phyloP scores from a whole-genome alignment of 352 stramenopile genomes.

The Poterioochromonas sp. region DNA sequence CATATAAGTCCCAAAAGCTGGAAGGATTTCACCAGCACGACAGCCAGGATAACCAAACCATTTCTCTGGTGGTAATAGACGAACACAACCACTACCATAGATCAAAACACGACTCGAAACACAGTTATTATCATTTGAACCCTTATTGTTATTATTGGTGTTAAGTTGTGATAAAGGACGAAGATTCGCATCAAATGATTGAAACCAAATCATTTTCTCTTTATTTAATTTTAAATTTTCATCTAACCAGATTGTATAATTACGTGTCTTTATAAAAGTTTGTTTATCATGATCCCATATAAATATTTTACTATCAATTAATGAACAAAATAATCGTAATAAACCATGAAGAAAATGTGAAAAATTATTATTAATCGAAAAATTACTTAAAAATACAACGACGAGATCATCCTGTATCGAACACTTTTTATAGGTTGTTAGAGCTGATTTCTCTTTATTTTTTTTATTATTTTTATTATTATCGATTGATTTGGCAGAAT shows the following conservation, averaged over 20 bases:
- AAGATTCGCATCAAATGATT: background rate
- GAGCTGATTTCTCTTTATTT: background rate
- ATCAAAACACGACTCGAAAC: background rate
- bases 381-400: conserved; percentile 28
- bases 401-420: conserved; percentile 4
- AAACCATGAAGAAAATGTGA: conserved; percentile 31
- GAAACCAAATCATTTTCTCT: background rate
- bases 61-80: conserved; percentile 30
- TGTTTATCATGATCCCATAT: background rate
- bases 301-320: conserved; percentile 6
- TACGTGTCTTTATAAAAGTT: background rate
- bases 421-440: background rate
- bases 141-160: too few relatives aligned
- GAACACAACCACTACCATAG: conserved; percentile 33
- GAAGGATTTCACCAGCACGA: conserved; percentile 8
- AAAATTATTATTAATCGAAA: conserved; percentile 34
- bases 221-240: conserved; percentile 33
- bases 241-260: conserved; percentile 30
- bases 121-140: background rate
- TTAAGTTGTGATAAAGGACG: too few relatives aligned
- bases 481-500: background rate
- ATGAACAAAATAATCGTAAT: conserved; percentile 25
- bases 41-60: conserved; percentile 35
- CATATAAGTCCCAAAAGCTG: conserved; percentile 24
- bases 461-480: background rate